Conservation (phyloP, 2,329 filamentous ascomycete species). For the Phyllosticta capitalensis region DNA sequence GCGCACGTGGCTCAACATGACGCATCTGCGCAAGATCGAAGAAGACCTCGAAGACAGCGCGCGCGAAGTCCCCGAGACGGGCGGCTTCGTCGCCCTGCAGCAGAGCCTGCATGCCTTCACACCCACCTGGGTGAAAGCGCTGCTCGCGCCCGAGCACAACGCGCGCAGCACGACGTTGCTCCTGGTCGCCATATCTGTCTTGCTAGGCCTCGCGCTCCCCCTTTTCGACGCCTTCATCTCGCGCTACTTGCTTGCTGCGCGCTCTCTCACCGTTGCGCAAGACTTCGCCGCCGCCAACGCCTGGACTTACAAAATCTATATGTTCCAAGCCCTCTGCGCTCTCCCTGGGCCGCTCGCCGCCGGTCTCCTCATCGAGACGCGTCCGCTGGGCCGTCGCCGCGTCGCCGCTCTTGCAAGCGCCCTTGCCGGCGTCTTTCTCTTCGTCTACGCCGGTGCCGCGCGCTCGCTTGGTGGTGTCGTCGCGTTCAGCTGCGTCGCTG, state of each 20-base stretch:
- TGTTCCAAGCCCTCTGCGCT: conserved; percentile 45
- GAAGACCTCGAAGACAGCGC: conserved; percentile 18
- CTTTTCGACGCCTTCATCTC: conserved; percentile 43
- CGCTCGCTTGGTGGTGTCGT: conserved; percentile 49
- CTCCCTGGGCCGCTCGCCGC: conserved; percentile 40
- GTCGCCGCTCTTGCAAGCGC: conserved; percentile 35
- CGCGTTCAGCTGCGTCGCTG: conserved; percentile 56
- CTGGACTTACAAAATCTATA: conserved; percentile 44
- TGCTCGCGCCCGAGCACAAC: conserved; percentile 32
- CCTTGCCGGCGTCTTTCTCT: conserved; percentile 35
- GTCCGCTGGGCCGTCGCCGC: conserved; percentile 32
- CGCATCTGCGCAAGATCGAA: conserved; percentile 27
- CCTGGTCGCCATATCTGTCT: conserved; percentile 34
- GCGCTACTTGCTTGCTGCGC: conserved; percentile 32
- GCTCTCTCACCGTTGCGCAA: conserved; percentile 26
- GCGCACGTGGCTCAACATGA: conserved; percentile 24
- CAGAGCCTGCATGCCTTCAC: conserved; percentile 17
- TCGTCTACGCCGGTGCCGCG: conserved; percentile 35
- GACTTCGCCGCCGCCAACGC: conserved; percentile 40
- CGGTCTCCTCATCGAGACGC: conserved; percentile 26
- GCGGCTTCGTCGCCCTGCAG: conserved; percentile 22
- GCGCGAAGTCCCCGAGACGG: conserved; percentile 11
- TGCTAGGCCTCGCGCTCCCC: conserved; percentile 37
- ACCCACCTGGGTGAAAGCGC: conserved; percentile 22
- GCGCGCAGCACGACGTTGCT: conserved; percentile 27